Evolutionary conservation across 2,329 filamentous ascomycete species (phyloP).

Genomic region (Colletotrichum lentis): DNA sequence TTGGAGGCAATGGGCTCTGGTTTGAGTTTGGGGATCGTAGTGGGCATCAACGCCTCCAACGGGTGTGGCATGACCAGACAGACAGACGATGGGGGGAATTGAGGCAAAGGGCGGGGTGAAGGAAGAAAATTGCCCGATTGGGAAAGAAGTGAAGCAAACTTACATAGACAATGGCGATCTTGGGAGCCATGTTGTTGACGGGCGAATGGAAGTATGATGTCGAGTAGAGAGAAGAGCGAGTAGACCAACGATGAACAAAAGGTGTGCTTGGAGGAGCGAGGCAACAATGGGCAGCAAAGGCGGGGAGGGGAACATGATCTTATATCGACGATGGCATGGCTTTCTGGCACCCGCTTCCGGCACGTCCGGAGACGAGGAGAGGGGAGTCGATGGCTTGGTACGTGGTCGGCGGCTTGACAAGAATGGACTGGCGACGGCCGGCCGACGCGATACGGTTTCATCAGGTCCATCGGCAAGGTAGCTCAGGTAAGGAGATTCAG

Average conservation of each 20-base stretch:
- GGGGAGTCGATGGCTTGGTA: slow-evolving; percentile 14
- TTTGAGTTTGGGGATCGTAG: slow-evolving; percentile 3
- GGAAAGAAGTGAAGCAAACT: slow-evolving; percentile 48
- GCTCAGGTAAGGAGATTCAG: slow-evolving; percentile 20
- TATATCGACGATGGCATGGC: slow-evolving; percentile 20
- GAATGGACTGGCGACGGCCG: slow-evolving; percentile 10
- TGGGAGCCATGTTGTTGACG: slow-evolving; percentile 79
- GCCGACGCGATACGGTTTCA: slow-evolving; percentile 23
- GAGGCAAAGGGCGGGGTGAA: neutral
- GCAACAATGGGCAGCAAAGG: neutral
- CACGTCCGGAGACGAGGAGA: neutral
- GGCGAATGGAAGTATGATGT: slow-evolving; percentile 33
- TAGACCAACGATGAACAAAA: neutral
- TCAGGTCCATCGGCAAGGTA: slow-evolving; percentile 1
- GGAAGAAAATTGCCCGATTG: slow-evolving; percentile 27
- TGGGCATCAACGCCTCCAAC: slow-evolving; percentile 8
- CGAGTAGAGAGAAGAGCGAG: neutral
- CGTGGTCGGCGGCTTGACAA: neutral
- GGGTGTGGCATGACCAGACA: neutral
- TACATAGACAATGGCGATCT: slow-evolving; percentile 90
- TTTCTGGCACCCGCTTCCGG: neutral
- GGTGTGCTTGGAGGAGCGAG: neutral
- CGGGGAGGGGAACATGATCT: slow-evolving; percentile 13
- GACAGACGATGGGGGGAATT: neutral
- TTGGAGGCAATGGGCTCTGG: slow-evolving; percentile 9